Percentiles rank a stretch among this genome's conserved stretches.
Evolutionary conservation across 305 asterid genomes (phyloP).

Genomic region (Euphrasia arctica): DNA sequence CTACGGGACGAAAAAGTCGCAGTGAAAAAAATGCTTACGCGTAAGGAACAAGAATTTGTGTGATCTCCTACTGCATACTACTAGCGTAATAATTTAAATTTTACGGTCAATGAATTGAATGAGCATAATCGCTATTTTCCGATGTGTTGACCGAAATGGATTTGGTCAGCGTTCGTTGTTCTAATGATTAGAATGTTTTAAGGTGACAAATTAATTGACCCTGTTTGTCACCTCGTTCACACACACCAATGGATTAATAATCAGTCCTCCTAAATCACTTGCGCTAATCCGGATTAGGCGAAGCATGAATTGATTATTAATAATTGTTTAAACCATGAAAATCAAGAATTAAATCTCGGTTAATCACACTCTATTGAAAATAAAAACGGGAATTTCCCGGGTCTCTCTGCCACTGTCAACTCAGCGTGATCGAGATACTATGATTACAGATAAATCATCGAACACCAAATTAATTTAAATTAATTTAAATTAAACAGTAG

Average conservation of each 20-base stretch:
- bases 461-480: too few species aligned
- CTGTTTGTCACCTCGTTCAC: slow-evolving; percentile 26
- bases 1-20: too few species aligned
- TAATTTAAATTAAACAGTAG: too few species aligned
- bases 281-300: slow-evolving; percentile 4
- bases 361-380: slow-evolving; percentile 6
- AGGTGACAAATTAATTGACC: slow-evolving; percentile 25
- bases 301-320: too few species aligned
- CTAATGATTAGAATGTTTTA: slow-evolving; percentile 16
- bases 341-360: slow-evolving; percentile 10
- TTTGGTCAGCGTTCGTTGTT: not conserved
- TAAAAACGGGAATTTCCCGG: not conserved
- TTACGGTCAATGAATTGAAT: not conserved
- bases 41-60: too few species aligned
- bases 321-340: not conserved
- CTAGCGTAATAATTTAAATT: too few species aligned
- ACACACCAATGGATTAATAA: slow-evolving; percentile 18
- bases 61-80: too few species aligned
- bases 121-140: not conserved
- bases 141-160: not conserved
- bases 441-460: too few species aligned
- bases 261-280: slow-evolving; percentile 2
- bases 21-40: too few species aligned
- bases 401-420: slow-evolving; percentile 7
- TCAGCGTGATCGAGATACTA: not conserved